Evolutionary conservation across 305 asterid genomes (phyloP), one percentile per base, ranked within the genome.

Genomic region (Striga hermonthica): DNA sequence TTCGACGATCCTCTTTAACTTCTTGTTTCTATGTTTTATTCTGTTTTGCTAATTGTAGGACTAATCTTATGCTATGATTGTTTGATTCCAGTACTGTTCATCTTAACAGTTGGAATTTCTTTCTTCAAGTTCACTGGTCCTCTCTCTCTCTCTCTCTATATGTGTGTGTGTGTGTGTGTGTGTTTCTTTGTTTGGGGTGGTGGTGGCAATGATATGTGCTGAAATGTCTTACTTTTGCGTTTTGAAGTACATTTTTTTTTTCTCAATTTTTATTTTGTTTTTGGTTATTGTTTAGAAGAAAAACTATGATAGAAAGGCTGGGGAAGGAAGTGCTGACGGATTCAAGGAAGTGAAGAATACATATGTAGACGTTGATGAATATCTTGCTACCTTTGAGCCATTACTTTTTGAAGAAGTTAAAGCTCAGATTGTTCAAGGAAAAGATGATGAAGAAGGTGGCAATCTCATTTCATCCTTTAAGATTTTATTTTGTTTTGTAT

Each of bases 391-490:
- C 22, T 93, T 82, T 75, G 97, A 86, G 86, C 99, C 99, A 13
- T 80, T 93, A 77, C 84, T 93, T 50, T 90, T 93, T 64, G 99
- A 93, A 79, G 99, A 93, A 70, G 99, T 83, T 41, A 93, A 93
- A 79, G 95, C 95, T 15, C 96, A 84, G 75, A 93, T 93, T 71
- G 65, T 78, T 66, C 86, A 86, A 75, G 71, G 75, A 1, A 77
- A 83, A 52, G 85, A 81, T 7, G 88, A 90, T 40, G 96, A 86
- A 72, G 91, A 79, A 62, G 92, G 97, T 90, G 50, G 48, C 5
- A 44, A 6, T 53, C 5, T 64, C 10, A 75, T 60, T 63, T 57
- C 35, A 7, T 47, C 9, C 6, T 0, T 39, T 60, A 60, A 5
- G 4, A 28, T 45, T 54, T 56, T 38, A 16, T 16, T 4, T 43